Conservation (phyloP, 495 filamentous ascomycete species). For the Amorphotheca resinae region DNA sequence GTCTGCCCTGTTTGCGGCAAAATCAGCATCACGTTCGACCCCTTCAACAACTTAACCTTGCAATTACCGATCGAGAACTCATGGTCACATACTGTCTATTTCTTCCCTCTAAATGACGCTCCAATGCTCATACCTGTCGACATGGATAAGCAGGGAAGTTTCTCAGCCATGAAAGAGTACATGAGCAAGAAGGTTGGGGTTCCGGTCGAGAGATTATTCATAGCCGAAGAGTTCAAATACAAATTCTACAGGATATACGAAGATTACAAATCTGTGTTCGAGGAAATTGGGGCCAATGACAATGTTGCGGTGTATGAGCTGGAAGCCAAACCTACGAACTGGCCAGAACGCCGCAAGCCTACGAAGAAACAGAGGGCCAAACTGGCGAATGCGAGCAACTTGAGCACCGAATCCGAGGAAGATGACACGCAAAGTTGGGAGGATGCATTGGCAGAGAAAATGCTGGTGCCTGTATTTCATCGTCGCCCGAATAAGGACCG, state of each 20-base stretch:
- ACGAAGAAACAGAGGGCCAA: conserved; percentile 31
- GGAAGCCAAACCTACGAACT: conserved; percentile 67
- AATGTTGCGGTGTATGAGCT: conserved; percentile 66
- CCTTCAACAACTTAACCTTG: conserved; percentile 87
- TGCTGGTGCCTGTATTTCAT: conserved; percentile 74
- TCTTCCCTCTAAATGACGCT: conserved; percentile 50
- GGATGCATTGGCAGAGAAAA: conserved; percentile 50
- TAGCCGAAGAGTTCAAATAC: conserved; percentile 62
- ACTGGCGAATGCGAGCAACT: conserved; percentile 28
- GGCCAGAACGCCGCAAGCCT: conserved; percentile 35
- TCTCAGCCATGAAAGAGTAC: conserved; percentile 63
- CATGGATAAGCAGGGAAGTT: conserved; percentile 67
- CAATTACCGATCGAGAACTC: conserved; percentile 75
- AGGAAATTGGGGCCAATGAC: conserved; percentile 55
- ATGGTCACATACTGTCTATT: conserved; percentile 61
- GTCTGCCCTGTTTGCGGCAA: conserved; percentile 85
- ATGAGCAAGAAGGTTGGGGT: conserved; percentile 55
- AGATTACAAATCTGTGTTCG: conserved; percentile 49
- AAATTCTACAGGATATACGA: conserved; percentile 78
- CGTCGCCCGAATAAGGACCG: conserved; percentile 26
- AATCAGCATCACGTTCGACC: conserved; percentile 97
- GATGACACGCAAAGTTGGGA: conserved; percentile 46
- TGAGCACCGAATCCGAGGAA: conserved; percentile 38
- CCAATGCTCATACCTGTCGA: conserved; percentile 71
- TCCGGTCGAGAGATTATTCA: conserved; percentile 48